Conservation (phyloP, 140 eudicot species). For the Anethum foeniculum region DNA sequence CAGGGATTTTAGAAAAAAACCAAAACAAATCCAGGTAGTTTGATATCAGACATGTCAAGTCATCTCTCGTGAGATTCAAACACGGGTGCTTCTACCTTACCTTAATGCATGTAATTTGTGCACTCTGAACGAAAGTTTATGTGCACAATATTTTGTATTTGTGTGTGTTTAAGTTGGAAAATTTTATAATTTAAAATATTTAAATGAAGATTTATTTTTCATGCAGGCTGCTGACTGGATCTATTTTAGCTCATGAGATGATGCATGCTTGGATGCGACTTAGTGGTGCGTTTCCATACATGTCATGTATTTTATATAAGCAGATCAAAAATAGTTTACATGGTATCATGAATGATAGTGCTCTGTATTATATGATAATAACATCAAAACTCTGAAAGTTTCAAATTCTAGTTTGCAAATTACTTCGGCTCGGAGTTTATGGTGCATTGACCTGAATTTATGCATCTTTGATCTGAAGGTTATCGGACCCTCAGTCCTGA, state of each 20-base stretch:
- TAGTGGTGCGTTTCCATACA: conserved; percentile 32
- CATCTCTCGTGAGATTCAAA: neutral
- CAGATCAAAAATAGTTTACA: neutral
- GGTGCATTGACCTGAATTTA: conserved; percentile 2
- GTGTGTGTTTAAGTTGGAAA: neutral
- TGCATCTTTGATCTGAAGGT: conserved; percentile 29
- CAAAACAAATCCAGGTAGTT: too few relatives aligned
- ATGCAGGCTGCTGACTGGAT: conserved; percentile 74
- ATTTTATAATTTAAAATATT: neutral
- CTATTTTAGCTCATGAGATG: conserved; percentile 85
- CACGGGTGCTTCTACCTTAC: neutral
- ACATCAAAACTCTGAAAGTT: neutral
- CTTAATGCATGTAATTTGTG: too few relatives aligned
- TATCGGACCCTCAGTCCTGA: conserved; percentile 54
- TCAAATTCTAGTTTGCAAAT: neutral
- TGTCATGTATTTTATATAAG: conserved; percentile 5
- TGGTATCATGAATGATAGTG: neutral
- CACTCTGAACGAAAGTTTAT: neutral
- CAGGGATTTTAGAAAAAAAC: too few relatives aligned
- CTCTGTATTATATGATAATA: neutral
- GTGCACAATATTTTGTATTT: neutral
- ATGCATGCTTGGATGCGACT: conserved; percentile 93
- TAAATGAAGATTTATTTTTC: conserved; percentile 1
- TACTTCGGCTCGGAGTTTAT: neutral
- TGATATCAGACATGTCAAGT: neutral